Base-by-base conservation (phyloP, 2,329 filamentous ascomycete genomes). In the Stagonosporopsis tanaceti region DNA sequence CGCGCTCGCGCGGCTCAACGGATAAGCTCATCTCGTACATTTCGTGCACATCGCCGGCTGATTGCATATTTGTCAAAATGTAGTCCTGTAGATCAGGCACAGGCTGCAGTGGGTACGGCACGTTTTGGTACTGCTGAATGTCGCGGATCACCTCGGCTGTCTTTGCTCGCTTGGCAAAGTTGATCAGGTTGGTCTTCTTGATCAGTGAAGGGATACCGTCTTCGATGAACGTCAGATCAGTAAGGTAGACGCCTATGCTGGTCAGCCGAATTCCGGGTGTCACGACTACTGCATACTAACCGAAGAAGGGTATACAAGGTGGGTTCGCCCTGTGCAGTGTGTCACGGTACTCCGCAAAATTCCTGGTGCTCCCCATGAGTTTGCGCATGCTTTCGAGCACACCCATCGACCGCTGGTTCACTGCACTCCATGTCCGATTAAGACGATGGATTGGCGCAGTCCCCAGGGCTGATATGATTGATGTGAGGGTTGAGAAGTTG, bases 21-120 rank as follows among this genome's bases (percentile, higher is more conserved):
- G 89, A 85, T 79, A 99, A 82, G 80, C 93, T 97, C 84, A 93
- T 93, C 78, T 98, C 93, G 81, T 98, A 99, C 95, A 98, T 98
- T 82, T 98, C 94, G 77, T 98, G 93, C 62, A 99, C 95, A 76
- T 98, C 94, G 50, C 93, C 91, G 4, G 95, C 94, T 28, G 89
- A 90, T 79, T 96, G 90, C 91, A 98, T 96, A 76, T 98, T 97
- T 76, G 89, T 93, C 66, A 97, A 80, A 65, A 99, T 97, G 78
- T 98, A 99, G 67, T 98, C 93, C 76, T 98, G 94, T 65, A 99
- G 82, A 78, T 98, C 95, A 2, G 89, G 86, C 15, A 99, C 94
- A 0, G 93, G 86, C 73, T 96, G 91, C 50, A 99, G 82, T 7
- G 91, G 89, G 75, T 98, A 99, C n/a, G 93, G 93, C 60, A 96